Conservation (phyloP, 371 early-diverging fungal species). For the Mortierella sp. region DNA sequence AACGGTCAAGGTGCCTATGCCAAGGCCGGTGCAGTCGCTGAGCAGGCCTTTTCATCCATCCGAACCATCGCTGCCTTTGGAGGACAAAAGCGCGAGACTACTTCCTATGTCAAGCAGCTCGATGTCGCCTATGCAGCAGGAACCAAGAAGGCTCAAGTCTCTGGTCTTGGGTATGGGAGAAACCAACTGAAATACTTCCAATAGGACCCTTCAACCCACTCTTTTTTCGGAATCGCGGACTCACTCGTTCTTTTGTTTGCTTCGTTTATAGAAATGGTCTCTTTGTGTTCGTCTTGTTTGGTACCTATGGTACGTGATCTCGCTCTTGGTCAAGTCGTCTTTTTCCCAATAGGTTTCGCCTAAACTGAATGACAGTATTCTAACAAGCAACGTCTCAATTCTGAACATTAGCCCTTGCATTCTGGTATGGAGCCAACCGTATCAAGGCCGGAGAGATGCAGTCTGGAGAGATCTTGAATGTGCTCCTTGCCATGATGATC, state of each 20-base stretch:
- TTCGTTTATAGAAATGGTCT: constrained; percentile 26
- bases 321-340: no score
- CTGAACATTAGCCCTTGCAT: constrained; percentile 65
- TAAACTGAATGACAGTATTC: no score
- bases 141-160: constrained; percentile 48
- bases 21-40: constrained; percentile 72
- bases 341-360: no score
- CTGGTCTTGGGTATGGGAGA: constrained; percentile 60
- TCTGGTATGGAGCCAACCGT: constrained; percentile 70
- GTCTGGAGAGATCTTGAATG: constrained; percentile 58
- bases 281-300: constrained; percentile 51
- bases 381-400: constrained; percentile 15
- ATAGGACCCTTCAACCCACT: no score
- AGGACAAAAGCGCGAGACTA: constrained; percentile 67
- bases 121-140: constrained; percentile 56
- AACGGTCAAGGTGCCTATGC: constrained; percentile 65
- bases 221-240: no score
- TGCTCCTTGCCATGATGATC: constrained; percentile 64
- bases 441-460: constrained; percentile 57
- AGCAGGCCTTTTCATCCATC: constrained; percentile 80
- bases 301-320: constrained; percentile 59
- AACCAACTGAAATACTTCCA: no score
- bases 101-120: constrained; percentile 60
- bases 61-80: constrained; percentile 82
- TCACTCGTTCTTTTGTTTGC: not conserved